These are phyloP conservation scores for Bidens hawaiensis DNA, from an alignment of 140 eudicot species.

Conservation along the genomic window DNA sequence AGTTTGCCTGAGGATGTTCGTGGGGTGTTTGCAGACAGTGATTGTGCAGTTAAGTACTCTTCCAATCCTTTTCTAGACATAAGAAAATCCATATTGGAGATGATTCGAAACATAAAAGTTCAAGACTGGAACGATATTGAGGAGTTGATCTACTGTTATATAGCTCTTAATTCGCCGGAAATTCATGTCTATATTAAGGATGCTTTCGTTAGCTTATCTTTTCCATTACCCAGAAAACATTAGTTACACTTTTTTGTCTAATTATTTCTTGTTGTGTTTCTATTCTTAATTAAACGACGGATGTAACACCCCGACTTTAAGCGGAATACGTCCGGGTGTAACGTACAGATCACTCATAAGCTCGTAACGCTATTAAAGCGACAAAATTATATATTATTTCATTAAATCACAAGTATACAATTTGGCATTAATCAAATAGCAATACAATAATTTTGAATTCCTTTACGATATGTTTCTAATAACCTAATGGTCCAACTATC, in stretches of 20 bases:
- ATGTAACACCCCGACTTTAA: too few species aligned
- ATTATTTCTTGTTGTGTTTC: background rate
- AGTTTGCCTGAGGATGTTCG: conserved; percentile 58
- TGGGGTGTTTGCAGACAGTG: conserved; percentile 49
- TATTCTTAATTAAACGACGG: background rate
- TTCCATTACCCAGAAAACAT: background rate
- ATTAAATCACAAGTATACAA: too few species aligned
- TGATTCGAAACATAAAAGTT: conserved; percentile 42
- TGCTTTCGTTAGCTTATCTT: conserved; percentile 62
- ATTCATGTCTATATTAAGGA: conserved; percentile 45
- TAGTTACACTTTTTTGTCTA: too few species aligned
- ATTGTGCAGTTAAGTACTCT: conserved; percentile 63
- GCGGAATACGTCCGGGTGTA: too few species aligned
- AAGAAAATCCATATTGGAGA: conserved; percentile 49
- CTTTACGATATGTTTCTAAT: too few species aligned
- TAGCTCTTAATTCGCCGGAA: conserved; percentile 63
- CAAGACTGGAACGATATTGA: conserved; percentile 65
- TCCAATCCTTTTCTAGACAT: conserved; percentile 46
- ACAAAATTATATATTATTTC: too few species aligned
- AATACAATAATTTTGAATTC: too few species aligned
- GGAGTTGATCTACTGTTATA: conserved; percentile 69
- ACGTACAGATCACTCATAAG: too few species aligned
- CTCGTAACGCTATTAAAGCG: too few species aligned
- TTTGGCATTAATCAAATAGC: too few species aligned
- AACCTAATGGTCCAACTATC: too few species aligned